Conservation (phyloP, 345 rosid species). For the Acer yangbiense region DNA sequence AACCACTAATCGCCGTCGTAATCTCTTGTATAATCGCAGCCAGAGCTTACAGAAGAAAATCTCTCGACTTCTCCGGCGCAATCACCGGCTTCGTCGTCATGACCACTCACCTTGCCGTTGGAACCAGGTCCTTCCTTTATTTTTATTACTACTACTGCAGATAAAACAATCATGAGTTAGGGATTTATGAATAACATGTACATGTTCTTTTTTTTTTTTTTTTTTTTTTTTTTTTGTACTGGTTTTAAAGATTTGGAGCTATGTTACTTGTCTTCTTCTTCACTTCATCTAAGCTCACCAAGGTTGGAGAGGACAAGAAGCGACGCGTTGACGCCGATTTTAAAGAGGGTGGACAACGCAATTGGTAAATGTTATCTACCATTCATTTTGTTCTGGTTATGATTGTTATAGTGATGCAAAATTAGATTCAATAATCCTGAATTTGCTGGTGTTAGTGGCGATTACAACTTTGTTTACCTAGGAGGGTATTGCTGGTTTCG, state of each 20-base stretch:
- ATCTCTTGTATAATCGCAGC: constrained; percentile 58
- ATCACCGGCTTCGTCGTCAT: constrained; percentile 77
- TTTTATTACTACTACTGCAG: too few species aligned
- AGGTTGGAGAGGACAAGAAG: constrained; percentile 87
- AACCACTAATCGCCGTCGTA: constrained; percentile 48
- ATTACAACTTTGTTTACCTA: not conserved
- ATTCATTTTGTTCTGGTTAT: too few species aligned
- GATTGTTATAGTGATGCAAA: too few species aligned
- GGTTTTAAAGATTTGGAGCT: constrained; percentile 71
- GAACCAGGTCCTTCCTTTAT: constrained; percentile 51
- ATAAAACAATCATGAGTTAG: too few species aligned
- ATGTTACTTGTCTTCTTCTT: constrained; percentile 78
- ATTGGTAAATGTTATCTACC: constrained; percentile 51
- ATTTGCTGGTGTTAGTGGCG: too few species aligned
- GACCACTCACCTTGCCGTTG: constrained; percentile 67
- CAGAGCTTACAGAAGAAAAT: constrained; percentile 70
- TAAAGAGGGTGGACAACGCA: constrained; percentile 94
- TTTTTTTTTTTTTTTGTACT: not conserved
- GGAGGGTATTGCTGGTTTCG: constrained; percentile 16
- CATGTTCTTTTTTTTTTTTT: not conserved
- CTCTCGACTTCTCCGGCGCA: constrained; percentile 85
- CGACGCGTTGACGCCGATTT: constrained; percentile 73
- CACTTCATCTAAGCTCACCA: constrained; percentile 86
- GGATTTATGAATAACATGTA: not conserved
- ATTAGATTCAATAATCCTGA: too few species aligned